phyloP scores from a whole-genome alignment of 2,329 filamentous ascomycete genomes.

The Botrytis porri region DNA sequence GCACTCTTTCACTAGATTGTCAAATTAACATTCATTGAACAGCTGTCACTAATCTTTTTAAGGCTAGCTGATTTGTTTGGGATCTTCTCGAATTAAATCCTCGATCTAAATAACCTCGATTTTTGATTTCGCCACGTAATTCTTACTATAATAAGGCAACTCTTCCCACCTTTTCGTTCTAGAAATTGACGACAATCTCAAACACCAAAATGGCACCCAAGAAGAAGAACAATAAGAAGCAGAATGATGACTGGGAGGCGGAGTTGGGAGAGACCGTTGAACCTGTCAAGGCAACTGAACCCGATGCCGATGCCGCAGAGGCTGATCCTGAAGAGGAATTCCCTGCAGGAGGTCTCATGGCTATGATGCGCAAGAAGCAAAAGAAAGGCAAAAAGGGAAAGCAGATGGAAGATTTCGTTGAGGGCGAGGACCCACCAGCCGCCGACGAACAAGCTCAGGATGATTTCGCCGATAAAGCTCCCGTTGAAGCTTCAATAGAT shows the following conservation, averaged over 20 bases:
- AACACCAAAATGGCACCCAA: constrained; percentile 75
- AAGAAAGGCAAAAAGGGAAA: constrained; percentile 61
- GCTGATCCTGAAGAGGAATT: constrained; percentile 50
- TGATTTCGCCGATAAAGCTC: constrained; percentile 63
- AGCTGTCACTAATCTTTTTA: background rate
- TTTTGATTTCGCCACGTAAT: background rate
- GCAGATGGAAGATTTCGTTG: constrained; percentile 74
- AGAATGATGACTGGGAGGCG: constrained; percentile 89
- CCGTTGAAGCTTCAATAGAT: constrained; percentile 76
- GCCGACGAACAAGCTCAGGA: constrained; percentile 38
- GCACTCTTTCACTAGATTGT: constrained; percentile 21
- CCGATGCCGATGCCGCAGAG: constrained; percentile 47
- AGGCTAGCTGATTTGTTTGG: background rate
- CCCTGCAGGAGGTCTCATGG: constrained; percentile 65
- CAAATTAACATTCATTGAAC: background rate
- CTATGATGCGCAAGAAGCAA: constrained; percentile 75
- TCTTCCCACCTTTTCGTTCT: background rate
- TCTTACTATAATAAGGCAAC: background rate
- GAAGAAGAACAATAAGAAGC: constrained; percentile 88
- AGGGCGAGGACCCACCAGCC: constrained; percentile 59
- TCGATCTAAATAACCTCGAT: background rate
- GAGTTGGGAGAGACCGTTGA: constrained; percentile 71
- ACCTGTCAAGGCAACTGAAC: constrained; percentile 49
- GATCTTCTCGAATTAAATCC: background rate
- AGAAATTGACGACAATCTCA: background rate